These are phyloP conservation scores for Rosa multiflora DNA, from an alignment of 306 rosid species.

Conservation along the genomic window DNA sequence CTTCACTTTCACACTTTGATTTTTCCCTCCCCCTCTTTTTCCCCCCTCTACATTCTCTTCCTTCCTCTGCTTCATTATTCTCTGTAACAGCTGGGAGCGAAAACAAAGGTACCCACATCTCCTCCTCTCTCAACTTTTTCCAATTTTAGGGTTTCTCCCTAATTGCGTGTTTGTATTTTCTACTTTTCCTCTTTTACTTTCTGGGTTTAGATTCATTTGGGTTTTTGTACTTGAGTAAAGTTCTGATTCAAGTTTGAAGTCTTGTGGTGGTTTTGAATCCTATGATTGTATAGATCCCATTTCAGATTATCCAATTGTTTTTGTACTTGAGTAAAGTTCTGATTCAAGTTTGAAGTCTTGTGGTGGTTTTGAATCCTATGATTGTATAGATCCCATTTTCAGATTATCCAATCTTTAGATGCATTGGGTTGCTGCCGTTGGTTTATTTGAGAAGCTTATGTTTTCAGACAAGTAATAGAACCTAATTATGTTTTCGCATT, in stretches of 20 bases:
- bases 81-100: background rate
- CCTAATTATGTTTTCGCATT: background rate
- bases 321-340: background rate
- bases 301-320: background rate
- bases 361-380: constrained; percentile 2
- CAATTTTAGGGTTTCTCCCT: constrained; percentile 24
- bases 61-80: constrained; percentile 1
- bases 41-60: background rate
- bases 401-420: background rate
- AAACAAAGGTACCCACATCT: constrained; percentile 32
- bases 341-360: constrained; percentile 8
- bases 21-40: constrained; percentile 53
- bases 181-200: background rate
- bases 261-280: constrained; percentile 1
- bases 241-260: constrained; percentile 12
- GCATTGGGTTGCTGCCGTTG: background rate
- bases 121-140: constrained; percentile 4
- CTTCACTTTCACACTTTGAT: constrained; percentile 21
- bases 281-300: constrained; percentile 3
- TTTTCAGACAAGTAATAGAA: background rate
- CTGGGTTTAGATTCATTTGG: constrained; percentile 6
- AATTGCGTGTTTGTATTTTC: background rate
- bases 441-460: background rate
- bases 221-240: background rate
- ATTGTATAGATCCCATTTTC: background rate